Evolutionary conservation across 148 eudicot genomes (phyloP), one percentile per base, ranked within the genome.

Genomic region (Chenopodium album): DNA sequence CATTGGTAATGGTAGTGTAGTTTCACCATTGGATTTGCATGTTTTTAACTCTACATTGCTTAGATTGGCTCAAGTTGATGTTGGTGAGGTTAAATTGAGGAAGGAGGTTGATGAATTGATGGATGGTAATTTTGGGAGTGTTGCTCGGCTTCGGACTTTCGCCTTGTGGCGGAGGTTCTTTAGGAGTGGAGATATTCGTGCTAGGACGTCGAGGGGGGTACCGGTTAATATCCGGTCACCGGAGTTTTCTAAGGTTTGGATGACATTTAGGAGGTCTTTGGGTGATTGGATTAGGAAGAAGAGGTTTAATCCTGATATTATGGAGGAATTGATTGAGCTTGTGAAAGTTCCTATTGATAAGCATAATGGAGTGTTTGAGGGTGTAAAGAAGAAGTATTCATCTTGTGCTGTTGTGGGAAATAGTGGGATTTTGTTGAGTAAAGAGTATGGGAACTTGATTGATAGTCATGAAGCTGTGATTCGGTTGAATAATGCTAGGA

Each of bases 391-490:
- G 64, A 87, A 78, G 68, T 92, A 90, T 65, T 83, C 85, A n/a
- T 87, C 92, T 14, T 95, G 99, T 87, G 99, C 98, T 20, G 98
- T 93, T 12, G 96, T 95, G 44, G 99, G 99, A n/a, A 95, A 93
- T 54, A 93, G 98, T 80, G 98, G 98, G 80, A 95, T 95, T 78
- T 85, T 95, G 69, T 79, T 95, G 83, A 87, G 83, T 23, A 86
- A 78, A 16, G 87, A 89, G 32, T 54, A 86, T 71, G 99, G 99
- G 0, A 72, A 77, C 5, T 34, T 84, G 59, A 93, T 95, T 64
- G 97, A 95, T 81, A 48, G 85, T 23, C 99, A 93, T 65, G 98
- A 89, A 63, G 82, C 82, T 29, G 98, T 95, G 77, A 91, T 95
- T 69, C 82, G 99, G 59, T 84, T 95, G 83, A 95, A 95, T 83